These are phyloP conservation scores for Phytophthora pluvialis DNA, from an alignment of 352 stramenopile species.

Conservation along the genomic window DNA sequence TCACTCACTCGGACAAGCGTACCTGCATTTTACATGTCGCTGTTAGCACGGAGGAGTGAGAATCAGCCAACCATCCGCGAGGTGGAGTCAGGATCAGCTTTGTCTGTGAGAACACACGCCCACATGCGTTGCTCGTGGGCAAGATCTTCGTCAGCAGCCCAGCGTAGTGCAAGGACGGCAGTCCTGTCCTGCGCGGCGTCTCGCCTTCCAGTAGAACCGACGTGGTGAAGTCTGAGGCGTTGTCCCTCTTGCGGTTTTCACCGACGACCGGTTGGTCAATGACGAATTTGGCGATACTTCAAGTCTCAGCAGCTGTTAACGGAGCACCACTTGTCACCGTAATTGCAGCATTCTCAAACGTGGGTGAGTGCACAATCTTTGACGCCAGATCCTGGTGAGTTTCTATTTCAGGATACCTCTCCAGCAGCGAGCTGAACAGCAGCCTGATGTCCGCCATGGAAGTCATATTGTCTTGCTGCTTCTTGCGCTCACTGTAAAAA, in stretches of 20 bases:
- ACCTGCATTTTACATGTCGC: neutral
- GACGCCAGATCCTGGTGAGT: too few species aligned
- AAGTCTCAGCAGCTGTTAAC: too few species aligned
- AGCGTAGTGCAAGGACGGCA: slow-evolving; percentile 1
- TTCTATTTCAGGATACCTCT: too few species aligned
- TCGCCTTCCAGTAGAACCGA: neutral
- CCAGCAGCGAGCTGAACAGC: too few species aligned
- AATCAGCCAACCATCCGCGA: neutral
- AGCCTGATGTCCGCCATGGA: too few species aligned
- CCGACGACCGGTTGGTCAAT: neutral
- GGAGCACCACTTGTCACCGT: too few species aligned
- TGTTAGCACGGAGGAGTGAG: slow-evolving; percentile 11
- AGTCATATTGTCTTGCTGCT: too few species aligned
- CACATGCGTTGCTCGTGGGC: slow-evolving; percentile 12
- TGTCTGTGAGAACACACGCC: slow-evolving; percentile 4
- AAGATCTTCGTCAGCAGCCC: slow-evolving; percentile 6
- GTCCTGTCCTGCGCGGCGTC: neutral
- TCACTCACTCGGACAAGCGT: too few species aligned
- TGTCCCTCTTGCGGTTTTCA: slow-evolving; percentile 7
- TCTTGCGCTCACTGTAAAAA: too few species aligned
- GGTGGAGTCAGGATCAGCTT: slow-evolving; percentile 4
- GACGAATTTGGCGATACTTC: neutral
- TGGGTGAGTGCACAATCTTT: too few species aligned
- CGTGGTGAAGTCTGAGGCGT: slow-evolving; percentile 6
- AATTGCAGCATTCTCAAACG: too few species aligned